These are phyloP conservation scores for Cercophora newfieldiana DNA, from an alignment of 495 filamentous ascomycete genomes.

Conservation along the genomic window DNA sequence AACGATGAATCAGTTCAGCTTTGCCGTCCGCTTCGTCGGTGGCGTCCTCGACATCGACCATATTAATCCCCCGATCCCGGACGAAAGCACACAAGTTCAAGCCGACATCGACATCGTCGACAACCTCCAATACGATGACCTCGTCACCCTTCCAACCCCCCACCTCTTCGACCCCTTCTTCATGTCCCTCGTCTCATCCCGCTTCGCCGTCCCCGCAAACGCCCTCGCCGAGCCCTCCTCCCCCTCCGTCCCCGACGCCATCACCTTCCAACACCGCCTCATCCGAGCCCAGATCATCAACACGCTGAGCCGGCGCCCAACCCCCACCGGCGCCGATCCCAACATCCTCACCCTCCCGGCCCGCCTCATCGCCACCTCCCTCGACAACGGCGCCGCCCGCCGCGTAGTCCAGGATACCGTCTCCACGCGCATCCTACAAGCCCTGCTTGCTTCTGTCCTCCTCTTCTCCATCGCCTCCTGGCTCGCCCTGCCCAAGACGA, in stretches of 20 bases:
- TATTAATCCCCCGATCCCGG: slow-evolving; percentile 15
- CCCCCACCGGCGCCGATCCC: slow-evolving; percentile 13
- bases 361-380: slow-evolving; percentile 14
- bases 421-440: slow-evolving; percentile 38
- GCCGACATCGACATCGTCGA: slow-evolving; percentile 15
- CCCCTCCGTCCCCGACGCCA: slow-evolving; percentile 33
- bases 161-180: slow-evolving; percentile 32
- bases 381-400: slow-evolving; percentile 16
- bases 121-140: slow-evolving; percentile 21
- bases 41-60: slow-evolving; percentile 25
- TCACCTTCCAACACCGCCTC: slow-evolving; percentile 48
- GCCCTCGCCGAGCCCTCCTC: slow-evolving; percentile 12
- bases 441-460: slow-evolving; percentile 28
- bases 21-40: slow-evolving; percentile 19
- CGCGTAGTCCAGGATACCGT: slow-evolving; percentile 34
- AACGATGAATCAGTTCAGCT: slow-evolving; percentile 24
- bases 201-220: slow-evolving; percentile 17
- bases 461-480: slow-evolving; percentile 25
- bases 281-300: slow-evolving; percentile 31
- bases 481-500: slow-evolving; percentile 27
- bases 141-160: slow-evolving; percentile 17
- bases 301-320: slow-evolving; percentile 21
- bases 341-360: slow-evolving; percentile 17
- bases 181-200: slow-evolving; percentile 23
- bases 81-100: slow-evolving; percentile 14